A percentile compares a stretch with the other conserved stretches of the same genome.
phyloP scores from a whole-genome alignment of 768 basidiomycete genomes.

The Amanita molliuscula region DNA sequence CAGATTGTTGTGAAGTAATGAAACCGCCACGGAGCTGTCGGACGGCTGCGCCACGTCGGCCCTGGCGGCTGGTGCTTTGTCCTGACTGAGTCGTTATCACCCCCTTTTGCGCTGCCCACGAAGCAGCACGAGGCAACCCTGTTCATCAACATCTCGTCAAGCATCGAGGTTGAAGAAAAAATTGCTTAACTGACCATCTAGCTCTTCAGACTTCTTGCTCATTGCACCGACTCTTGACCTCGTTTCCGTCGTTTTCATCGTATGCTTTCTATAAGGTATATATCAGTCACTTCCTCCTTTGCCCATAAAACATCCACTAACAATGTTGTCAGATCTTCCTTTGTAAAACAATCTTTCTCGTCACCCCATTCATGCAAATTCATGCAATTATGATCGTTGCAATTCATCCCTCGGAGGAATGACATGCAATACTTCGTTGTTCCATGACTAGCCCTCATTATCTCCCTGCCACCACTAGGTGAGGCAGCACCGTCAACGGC shows the following conservation, averaged over 20 bases:
- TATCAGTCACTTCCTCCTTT: constrained; percentile 5
- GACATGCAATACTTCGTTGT: constrained; percentile 98
- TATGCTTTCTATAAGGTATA: constrained; percentile 61
- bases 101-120: constrained; percentile 45
- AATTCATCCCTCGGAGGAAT: constrained; percentile 78
- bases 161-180: constrained; percentile 1
- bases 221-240: constrained; percentile 31
- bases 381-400: constrained; percentile 86
- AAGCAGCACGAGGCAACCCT: constrained; percentile 59
- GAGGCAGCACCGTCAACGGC: constrained; percentile 89
- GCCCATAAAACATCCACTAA: constrained; percentile 22
- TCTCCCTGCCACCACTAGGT: constrained; percentile 80
- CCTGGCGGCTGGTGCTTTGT: constrained; percentile 21
- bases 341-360: constrained; percentile 95
- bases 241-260: constrained; percentile 82
- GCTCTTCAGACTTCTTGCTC: constrained; percentile 53
- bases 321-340: constrained; percentile 92
- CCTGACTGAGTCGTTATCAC: constrained; percentile 11
- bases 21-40: constrained; percentile 36
- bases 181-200: constrained; percentile 28
- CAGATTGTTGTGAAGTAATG: constrained; percentile 16
- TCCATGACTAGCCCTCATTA: constrained; percentile 90
- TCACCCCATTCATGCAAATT: constrained; percentile 98
- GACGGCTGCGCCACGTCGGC: constrained; percentile 28
- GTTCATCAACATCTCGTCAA: constrained; percentile 13